A percentile compares a stretch with the other conserved stretches of the same genome.
Conservation (phyloP, 305 asterid species). For the Caryopteris hybrid region DNA sequence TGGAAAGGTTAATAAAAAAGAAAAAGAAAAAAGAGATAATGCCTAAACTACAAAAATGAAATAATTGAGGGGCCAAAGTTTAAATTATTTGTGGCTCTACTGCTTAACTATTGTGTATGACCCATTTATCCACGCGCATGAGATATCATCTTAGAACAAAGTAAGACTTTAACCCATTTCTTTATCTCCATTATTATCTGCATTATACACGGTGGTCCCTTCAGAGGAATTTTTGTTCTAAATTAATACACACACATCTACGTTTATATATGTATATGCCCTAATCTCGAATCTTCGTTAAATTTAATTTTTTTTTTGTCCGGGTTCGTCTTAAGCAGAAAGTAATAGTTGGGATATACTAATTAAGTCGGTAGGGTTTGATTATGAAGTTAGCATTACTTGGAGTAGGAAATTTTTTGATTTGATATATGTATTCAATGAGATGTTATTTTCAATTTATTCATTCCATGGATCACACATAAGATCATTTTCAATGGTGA, state of each 20-base stretch:
- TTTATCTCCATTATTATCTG: conserved; percentile 19
- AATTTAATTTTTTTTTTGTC: too few species aligned
- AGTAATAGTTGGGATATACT: too few species aligned
- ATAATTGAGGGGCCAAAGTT: background rate
- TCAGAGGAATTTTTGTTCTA: background rate
- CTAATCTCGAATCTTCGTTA: too few species aligned
- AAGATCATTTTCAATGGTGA: conserved; percentile 24
- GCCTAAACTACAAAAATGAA: background rate
- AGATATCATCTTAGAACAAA: conserved; percentile 19
- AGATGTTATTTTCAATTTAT: conserved; percentile 15
- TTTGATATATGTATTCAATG: background rate
- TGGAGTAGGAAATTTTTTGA: background rate
- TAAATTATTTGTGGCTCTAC: background rate
- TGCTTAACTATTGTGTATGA: conserved; percentile 21
- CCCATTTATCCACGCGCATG: conserved; percentile 33
- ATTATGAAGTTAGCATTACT: too few species aligned
- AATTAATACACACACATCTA: background rate
- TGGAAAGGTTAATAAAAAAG: background rate
- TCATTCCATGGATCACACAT: conserved; percentile 5
- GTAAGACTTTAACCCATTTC: conserved; percentile 20
- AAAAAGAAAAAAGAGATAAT: background rate
- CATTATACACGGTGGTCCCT: conserved; percentile 35
- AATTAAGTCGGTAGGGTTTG: too few species aligned
- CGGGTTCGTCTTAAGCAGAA: too few species aligned
- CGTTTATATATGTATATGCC: background rate